phyloP scores from a whole-genome alignment of 306 rosid species.

The Rosa chinensis region DNA sequence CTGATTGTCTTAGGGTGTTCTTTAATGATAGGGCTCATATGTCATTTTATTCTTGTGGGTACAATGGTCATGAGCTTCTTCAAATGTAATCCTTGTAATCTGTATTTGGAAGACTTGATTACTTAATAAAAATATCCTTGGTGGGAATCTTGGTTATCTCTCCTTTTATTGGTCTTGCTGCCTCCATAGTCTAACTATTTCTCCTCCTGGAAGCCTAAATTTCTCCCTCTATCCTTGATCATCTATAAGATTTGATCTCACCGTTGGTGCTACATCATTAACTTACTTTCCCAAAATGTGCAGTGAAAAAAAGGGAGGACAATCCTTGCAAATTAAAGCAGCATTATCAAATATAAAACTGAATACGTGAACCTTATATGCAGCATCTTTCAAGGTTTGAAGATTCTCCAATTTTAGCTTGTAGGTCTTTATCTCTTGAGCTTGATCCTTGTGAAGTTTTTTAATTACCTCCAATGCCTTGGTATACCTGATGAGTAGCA shows the following conservation, averaged over 20 bases:
- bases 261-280: neutral
- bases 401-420: conserved; percentile 86
- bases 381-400: conserved; percentile 84
- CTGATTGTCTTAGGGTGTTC: neutral
- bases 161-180: neutral
- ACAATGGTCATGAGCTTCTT: neutral
- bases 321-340: neutral
- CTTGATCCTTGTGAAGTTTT: conserved; percentile 89
- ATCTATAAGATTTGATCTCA: neutral
- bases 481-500: conserved; percentile 61
- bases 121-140: neutral
- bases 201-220: neutral
- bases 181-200: neutral
- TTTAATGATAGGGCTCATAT: neutral
- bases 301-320: neutral
- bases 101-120: neutral
- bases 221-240: neutral
- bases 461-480: conserved; percentile 94
- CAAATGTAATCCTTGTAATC: neutral
- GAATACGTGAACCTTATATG: conserved; percentile 58
- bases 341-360: neutral
- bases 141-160: neutral
- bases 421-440: conserved; percentile 86
- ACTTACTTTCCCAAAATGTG: neutral
- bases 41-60: neutral